Evolutionary conservation across 2,329 filamentous ascomycete species (phyloP), one percentile per base, ranked within the genome.

Genomic region (Fusarium clavum): DNA sequence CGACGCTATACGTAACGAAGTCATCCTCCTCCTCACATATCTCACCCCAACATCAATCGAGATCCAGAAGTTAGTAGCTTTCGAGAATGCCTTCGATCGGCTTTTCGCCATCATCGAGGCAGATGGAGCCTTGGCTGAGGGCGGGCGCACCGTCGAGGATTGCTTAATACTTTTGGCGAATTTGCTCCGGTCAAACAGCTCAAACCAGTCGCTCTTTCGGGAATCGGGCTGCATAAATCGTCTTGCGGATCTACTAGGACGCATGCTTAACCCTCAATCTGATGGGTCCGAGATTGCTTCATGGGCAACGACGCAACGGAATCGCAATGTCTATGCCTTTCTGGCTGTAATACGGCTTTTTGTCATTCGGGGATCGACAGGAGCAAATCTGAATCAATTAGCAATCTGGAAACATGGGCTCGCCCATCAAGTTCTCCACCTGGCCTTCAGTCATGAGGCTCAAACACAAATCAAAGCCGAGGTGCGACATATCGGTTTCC

Each of bases 41-140:
- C 85, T 99, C 30, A 98, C 96, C 0, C 93, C 94, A 30, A 91
- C 90, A 1, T 97, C 95, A 11, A 83, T 91, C 44, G 94, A 98
- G 75, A 88, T 99, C 55, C 94, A 98, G 78, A 98, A 98, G 79
- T 86, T 98, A 3, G 94, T 98, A 25, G 96, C 94, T 1, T 98
- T 98, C 72, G 94, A 98, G 76, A 95, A 94, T 84, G 93, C 94
- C 0, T 98, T 98, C 75, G 94, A 96, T 66, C 90, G 91, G 45
- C 84, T 97, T 27, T 98, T 98, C 78, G 85, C 85, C 46, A 90
- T 98, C 56, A 92, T 99, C 56, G 87, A 91, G 70, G 84, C 86
- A 1, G 96, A 99, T 75, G 96, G 96, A 0, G 92, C 91, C 4
- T 83, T 99, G 46, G 86, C 86, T 7, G 91, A 97, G 73, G 96